A percentile compares a stretch with the other conserved stretches of the same genome.
These are phyloP conservation scores for Wickerhamiella occidentalis DNA, from an alignment of 805 yeast species.

Conservation along the genomic window DNA sequence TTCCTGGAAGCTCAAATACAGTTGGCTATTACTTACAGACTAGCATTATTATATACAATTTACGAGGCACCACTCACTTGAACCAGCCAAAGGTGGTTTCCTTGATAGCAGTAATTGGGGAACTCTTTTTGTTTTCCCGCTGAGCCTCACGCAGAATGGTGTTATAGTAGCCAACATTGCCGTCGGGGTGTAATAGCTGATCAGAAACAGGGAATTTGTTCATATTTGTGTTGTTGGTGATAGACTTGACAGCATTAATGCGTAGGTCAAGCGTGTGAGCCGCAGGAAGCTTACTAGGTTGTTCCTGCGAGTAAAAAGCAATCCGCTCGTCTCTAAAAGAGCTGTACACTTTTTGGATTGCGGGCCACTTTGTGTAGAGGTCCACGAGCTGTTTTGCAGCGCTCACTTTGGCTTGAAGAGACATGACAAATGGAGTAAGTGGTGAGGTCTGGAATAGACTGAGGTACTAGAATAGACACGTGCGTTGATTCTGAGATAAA, in stretches of 20 bases:
- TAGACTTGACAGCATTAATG: slow-evolving; percentile 18
- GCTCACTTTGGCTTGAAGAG: slow-evolving; percentile 17
- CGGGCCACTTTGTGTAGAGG: slow-evolving; percentile 28
- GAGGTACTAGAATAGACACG: too few relatives aligned
- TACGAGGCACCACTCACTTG: too few relatives aligned
- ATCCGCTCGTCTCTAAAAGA: slow-evolving; percentile 38
- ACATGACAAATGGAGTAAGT: slow-evolving; percentile 14
- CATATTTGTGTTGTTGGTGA: slow-evolving; percentile 17
- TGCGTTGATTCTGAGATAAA: too few relatives aligned
- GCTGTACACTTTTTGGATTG: slow-evolving; percentile 35
- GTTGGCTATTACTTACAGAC: too few relatives aligned
- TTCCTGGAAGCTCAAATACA: too few relatives aligned
- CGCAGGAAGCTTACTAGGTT: slow-evolving; percentile 20
- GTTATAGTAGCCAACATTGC: slow-evolving; percentile 68
- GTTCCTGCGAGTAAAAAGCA: slow-evolving; percentile 29
- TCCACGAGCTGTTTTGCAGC: slow-evolving; percentile 20
- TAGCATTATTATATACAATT: too few relatives aligned
- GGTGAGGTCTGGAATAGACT: too few relatives aligned
- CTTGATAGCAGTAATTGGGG: slow-evolving; percentile 50
- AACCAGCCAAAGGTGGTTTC: slow-evolving; percentile 59
- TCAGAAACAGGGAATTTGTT: slow-evolving; percentile 29
- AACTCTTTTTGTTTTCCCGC: slow-evolving; percentile 57
- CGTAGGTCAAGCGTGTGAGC: slow-evolving; percentile 21
- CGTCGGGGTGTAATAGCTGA: slow-evolving; percentile 64
- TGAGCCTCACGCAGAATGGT: slow-evolving; percentile 57